Percentiles rank a stretch among this genome's conserved stretches.
These are phyloP conservation scores for Umbelopsis sp. DNA, from an alignment of 192 early-diverging fungal species.

Conservation along the genomic window DNA sequence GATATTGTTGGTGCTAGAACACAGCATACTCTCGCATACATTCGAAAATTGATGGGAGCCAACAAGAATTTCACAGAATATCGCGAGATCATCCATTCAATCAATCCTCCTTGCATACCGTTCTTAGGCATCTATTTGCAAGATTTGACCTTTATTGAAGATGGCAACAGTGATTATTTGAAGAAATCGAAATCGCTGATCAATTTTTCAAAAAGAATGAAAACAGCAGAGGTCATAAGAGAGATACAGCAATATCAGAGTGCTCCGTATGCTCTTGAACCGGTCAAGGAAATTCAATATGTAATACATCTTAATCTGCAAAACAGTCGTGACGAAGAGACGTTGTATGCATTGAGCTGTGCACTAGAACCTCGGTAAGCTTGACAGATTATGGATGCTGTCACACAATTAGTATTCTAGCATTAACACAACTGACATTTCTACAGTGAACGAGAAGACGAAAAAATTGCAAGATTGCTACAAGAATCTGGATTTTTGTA, in stretches of 20 bases:
- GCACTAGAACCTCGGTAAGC: constrained; percentile 81
- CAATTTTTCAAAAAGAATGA: constrained; percentile 92
- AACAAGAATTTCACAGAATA: constrained; percentile 85
- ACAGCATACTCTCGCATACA: constrained; percentile 58
- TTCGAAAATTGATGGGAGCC: constrained; percentile 80
- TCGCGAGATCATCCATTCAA: constrained; percentile 79
- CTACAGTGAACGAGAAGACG: constrained; percentile 75
- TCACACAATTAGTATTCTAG: no score
- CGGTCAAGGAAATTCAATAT: constrained; percentile 85
- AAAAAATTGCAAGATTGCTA: constrained; percentile 75
- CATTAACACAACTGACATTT: neutral
- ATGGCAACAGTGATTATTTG: constrained; percentile 84
- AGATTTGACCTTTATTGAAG: constrained; percentile 94
- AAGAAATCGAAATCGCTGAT: constrained; percentile 69
- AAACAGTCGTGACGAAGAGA: constrained; percentile 69
- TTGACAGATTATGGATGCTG: no score
- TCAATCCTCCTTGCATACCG: constrained; percentile 84
- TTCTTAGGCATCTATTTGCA: constrained; percentile 83
- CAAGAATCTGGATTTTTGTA: constrained; percentile 82
- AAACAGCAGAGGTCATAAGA: constrained; percentile 88
- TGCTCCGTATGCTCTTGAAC: constrained; percentile 75
- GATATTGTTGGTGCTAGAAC: constrained; percentile 66
- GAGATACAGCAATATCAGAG: constrained; percentile 94
- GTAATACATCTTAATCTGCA: constrained; percentile 73
- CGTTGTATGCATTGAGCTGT: constrained; percentile 79